Conservation (phyloP, 805 yeast genomes). For the Naumovozyma dairenensis region DNA sequence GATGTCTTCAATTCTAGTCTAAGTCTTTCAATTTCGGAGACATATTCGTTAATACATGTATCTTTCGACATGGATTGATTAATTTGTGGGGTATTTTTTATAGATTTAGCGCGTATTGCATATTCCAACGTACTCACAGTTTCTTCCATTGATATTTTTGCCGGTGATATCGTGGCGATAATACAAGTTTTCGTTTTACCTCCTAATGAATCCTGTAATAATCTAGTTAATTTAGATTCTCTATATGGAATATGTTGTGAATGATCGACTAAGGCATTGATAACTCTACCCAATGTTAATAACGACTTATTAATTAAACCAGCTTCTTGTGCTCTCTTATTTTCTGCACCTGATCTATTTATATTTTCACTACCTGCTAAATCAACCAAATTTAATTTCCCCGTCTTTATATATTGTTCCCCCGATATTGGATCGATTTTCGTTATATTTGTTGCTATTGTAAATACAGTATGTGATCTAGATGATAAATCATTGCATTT, state of each 20-base stretch:
- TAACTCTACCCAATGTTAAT: conserved; percentile 78
- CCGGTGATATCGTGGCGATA: conserved; percentile 77
- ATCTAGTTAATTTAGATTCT: conserved; percentile 70
- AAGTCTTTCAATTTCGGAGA: conserved; percentile 45
- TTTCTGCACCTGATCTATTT: conserved; percentile 71
- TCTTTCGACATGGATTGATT: conserved; percentile 52
- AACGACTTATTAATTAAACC: conserved; percentile 83
- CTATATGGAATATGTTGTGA: conserved; percentile 71
- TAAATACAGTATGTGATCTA: conserved; percentile 72
- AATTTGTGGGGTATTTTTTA: conserved; percentile 57
- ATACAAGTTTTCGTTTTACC: conserved; percentile 76
- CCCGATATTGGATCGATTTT: conserved; percentile 38
- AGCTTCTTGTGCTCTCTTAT: conserved; percentile 81
- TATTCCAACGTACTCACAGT: conserved; percentile 74
- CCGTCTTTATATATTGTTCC: conserved; percentile 41
- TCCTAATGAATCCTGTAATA: conserved; percentile 75
- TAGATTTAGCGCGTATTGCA: conserved; percentile 73
- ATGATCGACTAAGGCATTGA: conserved; percentile 57
- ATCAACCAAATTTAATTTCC: conserved; percentile 82
- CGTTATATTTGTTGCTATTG: conserved; percentile 51
- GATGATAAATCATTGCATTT: conserved; percentile 69
- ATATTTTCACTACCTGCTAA: conserved; percentile 90
- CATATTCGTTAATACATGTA: conserved; percentile 42
- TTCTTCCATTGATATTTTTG: conserved; percentile 60
- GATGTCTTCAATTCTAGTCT: conserved; percentile 55